phyloP scores from a whole-genome alignment of 2,329 filamentous ascomycete species.

The Colletotrichum abscissum region DNA sequence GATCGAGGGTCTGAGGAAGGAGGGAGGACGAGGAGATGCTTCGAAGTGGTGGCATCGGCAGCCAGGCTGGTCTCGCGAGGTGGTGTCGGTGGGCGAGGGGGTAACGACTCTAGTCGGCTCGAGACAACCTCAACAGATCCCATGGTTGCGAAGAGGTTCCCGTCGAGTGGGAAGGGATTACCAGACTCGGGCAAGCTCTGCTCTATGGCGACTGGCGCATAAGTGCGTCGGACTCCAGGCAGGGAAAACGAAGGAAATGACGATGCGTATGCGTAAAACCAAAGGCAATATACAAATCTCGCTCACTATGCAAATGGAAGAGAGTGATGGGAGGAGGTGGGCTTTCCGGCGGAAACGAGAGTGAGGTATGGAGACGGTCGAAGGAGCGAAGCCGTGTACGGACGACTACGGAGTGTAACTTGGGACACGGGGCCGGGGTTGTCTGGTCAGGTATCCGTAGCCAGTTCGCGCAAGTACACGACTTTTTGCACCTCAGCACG shows the following conservation, averaged over 20 bases:
- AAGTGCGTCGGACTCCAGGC: slow-evolving; percentile 20
- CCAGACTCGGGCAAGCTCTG: slow-evolving; percentile 21
- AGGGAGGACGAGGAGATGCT: slow-evolving; percentile 49
- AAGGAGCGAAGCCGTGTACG: slow-evolving; percentile 20
- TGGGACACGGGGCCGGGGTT: not conserved
- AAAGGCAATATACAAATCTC: slow-evolving; percentile 17
- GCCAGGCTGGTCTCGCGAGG: slow-evolving; percentile 65
- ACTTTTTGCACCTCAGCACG: slow-evolving; percentile 18
- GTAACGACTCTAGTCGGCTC: slow-evolving; percentile 62
- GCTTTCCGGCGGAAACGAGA: slow-evolving; percentile 20
- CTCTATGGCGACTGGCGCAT: slow-evolving; percentile 25
- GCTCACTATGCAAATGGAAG: slow-evolving; percentile 10
- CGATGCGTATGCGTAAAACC: not conserved
- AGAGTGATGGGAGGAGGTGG: not conserved
- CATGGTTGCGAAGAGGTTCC: slow-evolving; percentile 48
- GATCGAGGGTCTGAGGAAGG: slow-evolving; percentile 51
- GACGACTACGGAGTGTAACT: not conserved
- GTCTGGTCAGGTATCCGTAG: not conserved
- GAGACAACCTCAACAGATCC: slow-evolving; percentile 50
- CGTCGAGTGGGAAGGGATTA: slow-evolving; percentile 1
- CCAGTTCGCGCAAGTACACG: slow-evolving; percentile 3
- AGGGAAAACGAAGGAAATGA: slow-evolving; percentile 11
- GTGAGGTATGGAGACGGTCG: slow-evolving; percentile 17
- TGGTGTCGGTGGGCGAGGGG: slow-evolving; percentile 73
- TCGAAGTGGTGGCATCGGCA: slow-evolving; percentile 45